Evolutionary conservation across 805 yeast genomes (phyloP).

Genomic region (Nakazawaea molendinolei): DNA sequence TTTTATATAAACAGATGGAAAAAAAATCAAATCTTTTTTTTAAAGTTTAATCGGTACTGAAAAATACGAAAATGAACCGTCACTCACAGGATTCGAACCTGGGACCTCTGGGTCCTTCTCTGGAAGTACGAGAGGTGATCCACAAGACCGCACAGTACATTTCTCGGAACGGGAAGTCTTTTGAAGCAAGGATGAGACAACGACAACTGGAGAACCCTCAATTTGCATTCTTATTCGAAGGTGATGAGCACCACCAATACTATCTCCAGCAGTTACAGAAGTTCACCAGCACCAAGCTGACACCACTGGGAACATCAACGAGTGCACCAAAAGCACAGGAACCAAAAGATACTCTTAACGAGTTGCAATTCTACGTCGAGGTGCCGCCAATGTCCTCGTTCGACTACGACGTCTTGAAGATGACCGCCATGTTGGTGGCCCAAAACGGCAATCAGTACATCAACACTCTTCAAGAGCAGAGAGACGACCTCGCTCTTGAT

Average conservation of each 20-base stretch:
- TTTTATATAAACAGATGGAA: too few relatives aligned
- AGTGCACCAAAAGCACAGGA: too few relatives aligned
- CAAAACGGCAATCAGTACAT: constrained; percentile 44
- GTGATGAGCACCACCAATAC: constrained; percentile 50
- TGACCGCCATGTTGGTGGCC: constrained; percentile 66
- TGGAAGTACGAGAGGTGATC: constrained; percentile 42
- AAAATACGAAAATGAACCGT: too few relatives aligned
- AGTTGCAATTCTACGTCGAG: constrained; percentile 22
- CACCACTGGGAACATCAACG: constrained; percentile 8
- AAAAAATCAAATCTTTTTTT: too few relatives aligned
- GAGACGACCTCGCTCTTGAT: constrained; percentile 44
- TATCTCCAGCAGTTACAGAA: constrained; percentile 42
- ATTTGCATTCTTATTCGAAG: constrained; percentile 56
- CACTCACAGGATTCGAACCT: too few relatives aligned
- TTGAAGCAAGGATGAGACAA: constrained; percentile 50
- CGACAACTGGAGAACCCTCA: constrained; percentile 41
- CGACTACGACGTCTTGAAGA: constrained; percentile 65
- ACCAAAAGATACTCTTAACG: too few relatives aligned
- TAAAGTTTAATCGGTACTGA: too few relatives aligned
- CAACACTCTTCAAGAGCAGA: constrained; percentile 27
- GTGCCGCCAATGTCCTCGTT: constrained; percentile 41
- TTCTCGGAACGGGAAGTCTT: constrained; percentile 55
- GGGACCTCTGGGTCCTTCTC: too few relatives aligned
- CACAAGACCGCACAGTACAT: constrained; percentile 72
- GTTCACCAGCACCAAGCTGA: constrained; percentile 14